Percentiles rank a stretch among this genome's conserved stretches.
These are phyloP conservation scores for Blastosporella zonata DNA, from an alignment of 1,284 basidiomycete genomes.

Conservation along the genomic window DNA sequence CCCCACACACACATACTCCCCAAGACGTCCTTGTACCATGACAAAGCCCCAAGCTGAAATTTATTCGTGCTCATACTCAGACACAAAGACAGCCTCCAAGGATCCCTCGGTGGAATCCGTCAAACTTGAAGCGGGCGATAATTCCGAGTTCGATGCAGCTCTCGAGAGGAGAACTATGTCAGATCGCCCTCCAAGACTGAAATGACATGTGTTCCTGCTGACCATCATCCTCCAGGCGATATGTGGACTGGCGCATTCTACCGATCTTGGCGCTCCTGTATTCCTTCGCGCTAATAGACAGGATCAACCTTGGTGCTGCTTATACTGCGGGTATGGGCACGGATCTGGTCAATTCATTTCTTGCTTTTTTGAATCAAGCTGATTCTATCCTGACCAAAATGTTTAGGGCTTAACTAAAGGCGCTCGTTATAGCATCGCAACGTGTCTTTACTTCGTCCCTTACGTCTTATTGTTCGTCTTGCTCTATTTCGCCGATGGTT, in stretches of 20 bases:
- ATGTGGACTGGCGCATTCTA: conserved; percentile 40
- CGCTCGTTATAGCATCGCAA: conserved; percentile 33
- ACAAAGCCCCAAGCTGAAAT: conserved; percentile 8
- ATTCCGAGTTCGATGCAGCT: conserved; percentile 12
- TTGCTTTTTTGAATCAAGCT: background rate
- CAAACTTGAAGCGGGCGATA: conserved; percentile 20
- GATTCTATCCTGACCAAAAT: conserved; percentile 1
- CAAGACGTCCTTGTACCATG: conserved; percentile 12
- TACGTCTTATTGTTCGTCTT: conserved; percentile 34
- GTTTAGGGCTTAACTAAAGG: conserved; percentile 28
- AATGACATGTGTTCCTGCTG: conserved; percentile 3
- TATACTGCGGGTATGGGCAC: conserved; percentile 41
- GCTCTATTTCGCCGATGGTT: background rate
- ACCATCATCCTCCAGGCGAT: conserved; percentile 27
- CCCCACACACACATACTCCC: too few relatives aligned
- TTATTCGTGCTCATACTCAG: conserved; percentile 16
- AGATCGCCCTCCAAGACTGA: conserved; percentile 5
- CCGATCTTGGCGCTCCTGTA: conserved; percentile 39
- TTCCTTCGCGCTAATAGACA: conserved; percentile 41
- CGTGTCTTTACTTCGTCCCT: conserved; percentile 36
- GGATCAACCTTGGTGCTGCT: conserved; percentile 42
- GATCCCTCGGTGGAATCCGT: conserved; percentile 18
- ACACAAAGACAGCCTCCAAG: conserved; percentile 9
- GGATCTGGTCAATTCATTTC: conserved; percentile 33
- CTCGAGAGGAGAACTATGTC: conserved; percentile 39